These are phyloP conservation scores for Juncus inflexus DNA, from an alignment of 176 grass and related monocot species.

Conservation along the genomic window DNA sequence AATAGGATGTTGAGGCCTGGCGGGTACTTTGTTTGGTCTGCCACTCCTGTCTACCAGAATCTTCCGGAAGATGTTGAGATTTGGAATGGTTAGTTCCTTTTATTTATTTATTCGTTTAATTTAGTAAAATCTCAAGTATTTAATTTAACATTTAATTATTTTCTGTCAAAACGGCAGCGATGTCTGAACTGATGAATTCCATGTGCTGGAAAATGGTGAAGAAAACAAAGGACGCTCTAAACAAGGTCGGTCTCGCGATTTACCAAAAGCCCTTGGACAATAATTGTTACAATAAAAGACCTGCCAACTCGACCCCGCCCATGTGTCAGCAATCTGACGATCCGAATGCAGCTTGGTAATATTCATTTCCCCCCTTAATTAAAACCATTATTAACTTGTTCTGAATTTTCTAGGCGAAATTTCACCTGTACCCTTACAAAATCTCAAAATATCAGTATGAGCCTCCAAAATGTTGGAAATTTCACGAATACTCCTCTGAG, in stretches of 20 bases:
- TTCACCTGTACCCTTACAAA: too few relatives aligned
- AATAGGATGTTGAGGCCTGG: slow-evolving; percentile 82
- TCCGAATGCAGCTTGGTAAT: slow-evolving; percentile 77
- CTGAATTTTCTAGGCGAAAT: neutral
- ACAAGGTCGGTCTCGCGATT: slow-evolving; percentile 60
- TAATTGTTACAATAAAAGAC: slow-evolving; percentile 54
- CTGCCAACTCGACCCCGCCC: slow-evolving; percentile 31
- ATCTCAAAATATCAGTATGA: too few relatives aligned
- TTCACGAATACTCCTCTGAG: too few relatives aligned
- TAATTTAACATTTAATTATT: slow-evolving; percentile 3
- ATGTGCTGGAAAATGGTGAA: slow-evolving; percentile 95
- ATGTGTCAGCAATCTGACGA: slow-evolving; percentile 81
- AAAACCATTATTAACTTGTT: slow-evolving; percentile 5
- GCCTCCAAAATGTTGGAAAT: too few relatives aligned
- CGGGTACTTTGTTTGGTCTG: slow-evolving; percentile 92
- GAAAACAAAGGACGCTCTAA: slow-evolving; percentile 64
- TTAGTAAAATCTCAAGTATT: neutral
- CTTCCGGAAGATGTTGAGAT: slow-evolving; percentile 76
- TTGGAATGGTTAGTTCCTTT: slow-evolving; percentile 56
- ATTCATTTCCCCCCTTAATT: neutral
- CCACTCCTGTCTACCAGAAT: slow-evolving; percentile 85
- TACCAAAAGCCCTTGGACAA: slow-evolving; percentile 70
- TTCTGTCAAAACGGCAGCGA: slow-evolving; percentile 35
- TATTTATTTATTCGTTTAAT: neutral
- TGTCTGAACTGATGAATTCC: slow-evolving; percentile 57